Evolutionary conservation across 225 moss, liverwort and hornwort species (phyloP), one percentile per base, ranked within the genome.

Genomic region (Climacium dendroides): DNA sequence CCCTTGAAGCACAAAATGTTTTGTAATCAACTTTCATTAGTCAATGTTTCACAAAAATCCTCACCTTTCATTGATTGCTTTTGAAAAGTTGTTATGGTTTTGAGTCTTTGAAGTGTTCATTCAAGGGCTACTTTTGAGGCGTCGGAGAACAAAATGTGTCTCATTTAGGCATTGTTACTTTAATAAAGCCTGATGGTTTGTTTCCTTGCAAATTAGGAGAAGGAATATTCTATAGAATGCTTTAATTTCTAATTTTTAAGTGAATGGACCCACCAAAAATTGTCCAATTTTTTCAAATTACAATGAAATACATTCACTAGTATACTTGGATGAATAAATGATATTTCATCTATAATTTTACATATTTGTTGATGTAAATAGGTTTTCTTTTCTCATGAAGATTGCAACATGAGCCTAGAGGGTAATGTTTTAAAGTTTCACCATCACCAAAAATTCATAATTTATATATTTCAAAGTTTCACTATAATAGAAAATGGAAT

Each of bases 71-170:
- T 34, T 74, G 11, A 0, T 34, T 50, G 7, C 1, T 47, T 18
- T 2, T 10, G 1, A 18, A 72, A 47, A 17, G 3, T 47, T 73
- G n/a, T 47, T 6, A 10, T 29, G 0, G 10, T 28, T 15, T 47
- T 30, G 19, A 34, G 5, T 34, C 13, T 5, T 13, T 0, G 0
- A 50, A 34, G 7, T 74, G 7, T 50, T 50, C 50, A 32, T 12
- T 74, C 8, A 32, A 74, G 29, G 4, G n/a, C 5, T 0, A 34
- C 50, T 48, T 32, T 50, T 32, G 2, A 47, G 1, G 28, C 3
- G 1, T 45, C 5, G 1, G 2, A 70, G 1, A 71, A 28, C 0
- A 0, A 5, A 43, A 5, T 3, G 2, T 16, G 4, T 43, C 10
- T 72, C 17, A 6, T 43, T 29, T 41, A 1, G 29, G 18, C 6